Evolutionary conservation across 2,329 filamentous ascomycete genomes (phyloP).

Genomic region (Cladorrhinum sp.): DNA sequence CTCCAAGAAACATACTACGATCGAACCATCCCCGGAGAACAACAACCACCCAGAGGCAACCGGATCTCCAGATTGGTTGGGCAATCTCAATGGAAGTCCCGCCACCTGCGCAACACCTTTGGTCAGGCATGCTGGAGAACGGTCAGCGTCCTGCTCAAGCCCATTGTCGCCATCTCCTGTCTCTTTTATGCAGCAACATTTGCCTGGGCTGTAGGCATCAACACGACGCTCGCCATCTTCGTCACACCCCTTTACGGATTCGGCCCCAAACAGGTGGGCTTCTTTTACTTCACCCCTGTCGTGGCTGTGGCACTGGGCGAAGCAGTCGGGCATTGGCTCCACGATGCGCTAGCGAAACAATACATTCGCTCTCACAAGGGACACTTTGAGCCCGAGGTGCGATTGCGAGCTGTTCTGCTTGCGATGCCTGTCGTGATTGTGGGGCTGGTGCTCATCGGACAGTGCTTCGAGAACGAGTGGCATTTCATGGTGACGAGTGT

Average conservation of each 20-base stretch:
- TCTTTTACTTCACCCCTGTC: slow-evolving; percentile 58
- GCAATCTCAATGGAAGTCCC: slow-evolving; percentile 35
- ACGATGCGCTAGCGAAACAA: slow-evolving; percentile 46
- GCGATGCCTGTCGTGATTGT: slow-evolving; percentile 47
- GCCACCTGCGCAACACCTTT: slow-evolving; percentile 39
- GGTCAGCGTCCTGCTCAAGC: slow-evolving; percentile 39
- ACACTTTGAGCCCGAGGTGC: slow-evolving; percentile 55
- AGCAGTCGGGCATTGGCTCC: slow-evolving; percentile 52
- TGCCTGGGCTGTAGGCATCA: slow-evolving; percentile 53
- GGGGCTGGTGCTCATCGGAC: slow-evolving; percentile 51
- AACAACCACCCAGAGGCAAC: slow-evolving; percentile 36
- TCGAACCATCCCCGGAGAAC: slow-evolving; percentile 35
- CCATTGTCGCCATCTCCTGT: slow-evolving; percentile 36
- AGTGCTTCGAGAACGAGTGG: slow-evolving; percentile 47
- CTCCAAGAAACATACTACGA: slow-evolving; percentile 51
- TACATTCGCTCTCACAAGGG: slow-evolving; percentile 47
- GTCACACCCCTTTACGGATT: slow-evolving; percentile 50
- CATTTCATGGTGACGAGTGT: slow-evolving; percentile 50
- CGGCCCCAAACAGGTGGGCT: slow-evolving; percentile 47
- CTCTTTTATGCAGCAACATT: slow-evolving; percentile 42
- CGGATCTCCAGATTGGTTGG: slow-evolving; percentile 32
- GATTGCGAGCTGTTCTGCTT: slow-evolving; percentile 47
- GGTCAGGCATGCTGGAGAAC: slow-evolving; percentile 39
- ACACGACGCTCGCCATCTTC: slow-evolving; percentile 53
- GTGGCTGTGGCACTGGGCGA: slow-evolving; percentile 54